Evolutionary conservation across 2,329 filamentous ascomycete genomes (phyloP).

Genomic region (Ophiocordyceps camponoti-leonardi): DNA sequence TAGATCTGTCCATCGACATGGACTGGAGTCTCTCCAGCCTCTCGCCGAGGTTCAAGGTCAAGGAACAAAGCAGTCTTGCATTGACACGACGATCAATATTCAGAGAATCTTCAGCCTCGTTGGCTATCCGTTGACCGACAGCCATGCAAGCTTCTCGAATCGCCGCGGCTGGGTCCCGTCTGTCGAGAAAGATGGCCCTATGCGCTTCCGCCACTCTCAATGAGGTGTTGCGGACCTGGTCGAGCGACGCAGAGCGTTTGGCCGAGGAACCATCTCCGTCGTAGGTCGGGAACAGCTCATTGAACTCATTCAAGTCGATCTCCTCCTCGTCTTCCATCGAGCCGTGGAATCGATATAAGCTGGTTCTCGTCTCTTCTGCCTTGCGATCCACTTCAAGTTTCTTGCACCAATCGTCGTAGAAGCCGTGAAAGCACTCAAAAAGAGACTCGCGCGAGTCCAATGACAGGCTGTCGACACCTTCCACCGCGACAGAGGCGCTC

Average conservation of each 20-base stretch:
- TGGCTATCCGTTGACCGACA: constrained; percentile 20
- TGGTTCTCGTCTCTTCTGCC: constrained; percentile 54
- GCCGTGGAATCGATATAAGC: constrained; percentile 71
- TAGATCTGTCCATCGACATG: constrained; percentile 24
- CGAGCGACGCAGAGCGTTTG: constrained; percentile 13
- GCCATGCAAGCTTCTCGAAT: constrained; percentile 27
- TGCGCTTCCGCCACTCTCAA: constrained; percentile 46
- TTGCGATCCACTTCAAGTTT: constrained; percentile 62
- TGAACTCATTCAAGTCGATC: constrained; percentile 55
- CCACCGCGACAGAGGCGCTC: constrained; percentile 22
- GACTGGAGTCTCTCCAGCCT: constrained; percentile 28
- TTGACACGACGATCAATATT: constrained; percentile 21
- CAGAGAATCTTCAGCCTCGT: constrained; percentile 10
- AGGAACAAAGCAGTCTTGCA: constrained; percentile 43
- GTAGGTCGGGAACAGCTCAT: constrained; percentile 67
- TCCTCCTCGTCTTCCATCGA: constrained; percentile 62
- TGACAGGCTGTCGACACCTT: constrained; percentile 25
- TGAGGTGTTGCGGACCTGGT: constrained; percentile 35
- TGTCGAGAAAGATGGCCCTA: constrained; percentile 29
- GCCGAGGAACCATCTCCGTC: constrained; percentile 25
- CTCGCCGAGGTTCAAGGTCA: constrained; percentile 48
- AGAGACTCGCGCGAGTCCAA: constrained; percentile 32
- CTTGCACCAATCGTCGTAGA: constrained; percentile 68
- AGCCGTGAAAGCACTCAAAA: constrained; percentile 49
- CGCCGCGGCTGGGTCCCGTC: constrained; percentile 20